phyloP scores from a whole-genome alignment of 257 asterid genomes.

The Solanum bulbocastanum region DNA sequence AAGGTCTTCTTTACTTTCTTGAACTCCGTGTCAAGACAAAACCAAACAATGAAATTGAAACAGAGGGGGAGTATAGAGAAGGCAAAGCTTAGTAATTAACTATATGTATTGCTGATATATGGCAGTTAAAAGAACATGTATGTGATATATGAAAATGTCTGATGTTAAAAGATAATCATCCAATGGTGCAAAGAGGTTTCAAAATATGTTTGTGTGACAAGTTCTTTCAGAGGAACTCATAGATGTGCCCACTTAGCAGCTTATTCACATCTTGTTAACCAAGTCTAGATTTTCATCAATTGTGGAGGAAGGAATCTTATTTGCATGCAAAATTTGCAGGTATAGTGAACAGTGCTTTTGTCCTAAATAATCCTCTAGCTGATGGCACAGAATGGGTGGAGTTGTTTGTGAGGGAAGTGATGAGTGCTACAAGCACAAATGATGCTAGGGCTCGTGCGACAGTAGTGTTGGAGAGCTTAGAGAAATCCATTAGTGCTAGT shows the following conservation, averaged over 20 bases:
- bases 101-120: background rate
- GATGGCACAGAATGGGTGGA: constrained; percentile 84
- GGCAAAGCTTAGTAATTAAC: background rate
- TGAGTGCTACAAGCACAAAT: constrained; percentile 53
- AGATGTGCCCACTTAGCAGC: background rate
- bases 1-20: background rate
- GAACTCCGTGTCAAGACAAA: background rate
- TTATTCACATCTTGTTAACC: background rate
- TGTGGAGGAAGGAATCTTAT: background rate
- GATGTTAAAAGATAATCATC: background rate
- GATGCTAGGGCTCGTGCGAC: constrained; percentile 66
- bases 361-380: constrained; percentile 29
- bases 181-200: background rate
- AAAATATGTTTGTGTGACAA: background rate
- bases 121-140: background rate
- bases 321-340: constrained; percentile 19
- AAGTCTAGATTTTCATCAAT: background rate
- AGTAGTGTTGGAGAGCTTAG: constrained; percentile 50
- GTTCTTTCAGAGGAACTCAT: background rate
- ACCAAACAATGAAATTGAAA: background rate
- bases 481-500: constrained; percentile 44
- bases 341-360: constrained; percentile 12
- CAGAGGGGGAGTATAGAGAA: background rate
- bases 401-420: constrained; percentile 62
- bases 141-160: background rate